These are phyloP conservation scores for Pseudogymnoascus sp. DNA, from an alignment of 2,329 filamentous ascomycete species.

Conservation along the genomic window DNA sequence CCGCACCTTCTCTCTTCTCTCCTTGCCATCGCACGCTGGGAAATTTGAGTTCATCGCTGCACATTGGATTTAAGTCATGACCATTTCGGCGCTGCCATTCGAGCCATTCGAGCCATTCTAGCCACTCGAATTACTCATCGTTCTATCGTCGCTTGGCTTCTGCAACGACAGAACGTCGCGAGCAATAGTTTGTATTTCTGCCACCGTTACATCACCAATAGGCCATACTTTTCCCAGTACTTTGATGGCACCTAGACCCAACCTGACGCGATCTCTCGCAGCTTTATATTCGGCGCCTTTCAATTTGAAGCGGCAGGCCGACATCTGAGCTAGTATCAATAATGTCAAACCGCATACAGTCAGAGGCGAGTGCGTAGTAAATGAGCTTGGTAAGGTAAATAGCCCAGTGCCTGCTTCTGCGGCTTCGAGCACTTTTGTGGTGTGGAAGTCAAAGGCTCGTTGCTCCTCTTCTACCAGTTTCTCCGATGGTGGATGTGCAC, in stretches of 20 bases:
- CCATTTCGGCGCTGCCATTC: not conserved
- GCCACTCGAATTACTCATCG: not conserved
- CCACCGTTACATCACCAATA: not conserved
- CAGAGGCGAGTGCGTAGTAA: conserved; percentile 1
- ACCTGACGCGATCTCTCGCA: not conserved
- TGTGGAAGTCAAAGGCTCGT: not conserved
- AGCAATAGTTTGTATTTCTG: not conserved
- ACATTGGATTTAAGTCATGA: not conserved
- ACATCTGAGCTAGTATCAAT: not conserved
- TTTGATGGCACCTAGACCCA: not conserved
- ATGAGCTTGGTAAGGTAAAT: not conserved
- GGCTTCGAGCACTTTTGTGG: not conserved
- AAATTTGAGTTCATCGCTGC: not conserved
- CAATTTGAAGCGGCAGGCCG: conserved; percentile 2
- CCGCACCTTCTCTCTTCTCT: not conserved
- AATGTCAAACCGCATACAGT: not conserved
- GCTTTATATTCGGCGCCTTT: not conserved
- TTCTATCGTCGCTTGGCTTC: not conserved
- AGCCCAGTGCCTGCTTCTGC: not conserved
- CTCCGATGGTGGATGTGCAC: conserved; percentile 15
- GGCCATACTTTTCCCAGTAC: not conserved
- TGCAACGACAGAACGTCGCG: not conserved
- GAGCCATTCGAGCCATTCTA: not conserved
- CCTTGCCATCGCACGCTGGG: not conserved
- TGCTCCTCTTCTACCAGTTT: not conserved